Base-by-base conservation (phyloP, 805 yeast genomes). In the Candida jianshihensis region DNA sequence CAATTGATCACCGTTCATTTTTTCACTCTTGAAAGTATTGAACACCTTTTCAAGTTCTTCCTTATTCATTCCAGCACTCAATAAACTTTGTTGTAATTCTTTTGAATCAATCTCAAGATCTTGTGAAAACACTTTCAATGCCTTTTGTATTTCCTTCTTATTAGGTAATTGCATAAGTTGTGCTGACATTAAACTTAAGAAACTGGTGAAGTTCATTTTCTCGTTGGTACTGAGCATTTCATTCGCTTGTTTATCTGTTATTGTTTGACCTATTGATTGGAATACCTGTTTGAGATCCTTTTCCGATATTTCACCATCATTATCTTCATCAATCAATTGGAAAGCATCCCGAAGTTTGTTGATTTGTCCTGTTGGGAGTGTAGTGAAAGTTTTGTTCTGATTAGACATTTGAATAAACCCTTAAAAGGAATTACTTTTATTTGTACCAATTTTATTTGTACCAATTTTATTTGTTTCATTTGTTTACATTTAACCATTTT, bases 251-350 rank as follows among this genome's bases (percentile, higher is more conserved):
- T 60, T 58, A 10, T 69, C 70, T 4, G 59, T 50, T 3, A 60
- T 52, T 2, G 59, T 60, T 32, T 73, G 68, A 1, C 80, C 83
- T 13, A 81, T 44, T 10, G 73, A 70, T 28, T 69, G 62, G 42
- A 76, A 68, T 14, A 80, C 65, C 17, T 70, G 64, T 26, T 60
- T 63, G 36, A 89, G 50, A 56, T 84, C 92, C 1, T 64, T 55
- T 21, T 57, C 51, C 1, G 81, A 62, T 30, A 84, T 75, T 5
- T 57, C 52, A 2, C 87, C 86, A 49, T 88, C 94, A 19, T 81
- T 77, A 42, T 89, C 90, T 26, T 81, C 81, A 52, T 89, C 96
- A 7, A 89, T 74, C 47, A 85, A 57, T 20, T 84, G 76, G 56
- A 88, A 89, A 1, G 92, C 78, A 46, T 84, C 82, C 38, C 84